A percentile compares a stretch with the other conserved stretches of the same genome.
Conservation (phyloP, 2,329 filamentous ascomycete genomes). For the Metarhizium robertsii region DNA sequence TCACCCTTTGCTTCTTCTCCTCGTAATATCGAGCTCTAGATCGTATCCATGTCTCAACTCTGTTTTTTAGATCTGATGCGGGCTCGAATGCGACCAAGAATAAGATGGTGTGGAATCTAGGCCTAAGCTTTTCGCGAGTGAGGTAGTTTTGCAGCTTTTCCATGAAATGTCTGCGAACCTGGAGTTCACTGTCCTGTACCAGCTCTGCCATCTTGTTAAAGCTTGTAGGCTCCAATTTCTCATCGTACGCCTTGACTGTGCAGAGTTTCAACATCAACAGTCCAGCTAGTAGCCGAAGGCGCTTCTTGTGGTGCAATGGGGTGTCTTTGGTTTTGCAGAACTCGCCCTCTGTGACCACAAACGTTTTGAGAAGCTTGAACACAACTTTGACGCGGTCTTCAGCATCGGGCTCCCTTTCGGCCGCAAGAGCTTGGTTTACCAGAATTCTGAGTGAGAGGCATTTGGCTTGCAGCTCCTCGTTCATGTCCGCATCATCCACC, state of each 20-base stretch:
- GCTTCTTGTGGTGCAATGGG: conserved; percentile 66
- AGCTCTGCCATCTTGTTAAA: conserved; percentile 79
- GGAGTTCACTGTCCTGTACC: conserved; percentile 64
- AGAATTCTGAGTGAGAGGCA: conserved; percentile 74
- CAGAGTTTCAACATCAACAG: conserved; percentile 79
- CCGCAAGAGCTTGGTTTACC: conserved; percentile 71
- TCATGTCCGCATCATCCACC: conserved; percentile 57
- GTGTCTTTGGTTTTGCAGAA: conserved; percentile 67
- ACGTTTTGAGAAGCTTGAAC: conserved; percentile 67
- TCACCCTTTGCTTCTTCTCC: conserved; percentile 48
- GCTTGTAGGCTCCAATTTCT: conserved; percentile 58
- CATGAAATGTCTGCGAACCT: conserved; percentile 72
- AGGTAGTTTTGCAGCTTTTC: conserved; percentile 87
- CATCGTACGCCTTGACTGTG: conserved; percentile 65
- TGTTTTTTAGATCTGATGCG: conserved; percentile 57
- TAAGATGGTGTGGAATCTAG: conserved; percentile 79
- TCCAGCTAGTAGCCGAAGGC: conserved; percentile 74
- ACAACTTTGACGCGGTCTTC: conserved; percentile 57
- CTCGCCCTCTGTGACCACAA: conserved; percentile 71
- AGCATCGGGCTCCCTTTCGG: conserved; percentile 39
- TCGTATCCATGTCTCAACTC: conserved; percentile 80
- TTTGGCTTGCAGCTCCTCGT: conserved; percentile 78
- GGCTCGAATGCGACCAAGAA: conserved; percentile 93
- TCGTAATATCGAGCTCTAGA: conserved; percentile 63
- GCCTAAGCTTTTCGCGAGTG: conserved; percentile 57